Conservation (phyloP, 148 eudicot species). For the Rhododendron ovatum region DNA sequence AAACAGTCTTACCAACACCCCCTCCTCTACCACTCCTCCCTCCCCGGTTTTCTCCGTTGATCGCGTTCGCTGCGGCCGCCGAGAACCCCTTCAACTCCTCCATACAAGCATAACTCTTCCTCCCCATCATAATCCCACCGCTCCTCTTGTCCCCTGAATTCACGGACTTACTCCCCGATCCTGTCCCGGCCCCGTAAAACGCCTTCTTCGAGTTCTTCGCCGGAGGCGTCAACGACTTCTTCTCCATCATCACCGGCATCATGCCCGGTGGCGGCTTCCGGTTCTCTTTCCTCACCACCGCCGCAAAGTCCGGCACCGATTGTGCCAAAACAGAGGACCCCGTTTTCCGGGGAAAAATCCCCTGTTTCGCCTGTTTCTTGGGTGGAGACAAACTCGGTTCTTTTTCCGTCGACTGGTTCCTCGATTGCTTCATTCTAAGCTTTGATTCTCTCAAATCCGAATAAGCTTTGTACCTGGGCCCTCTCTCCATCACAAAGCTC, state of each 20-base stretch:
- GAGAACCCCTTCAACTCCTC: slow-evolving; percentile 73
- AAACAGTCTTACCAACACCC: slow-evolving; percentile 27
- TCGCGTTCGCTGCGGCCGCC: slow-evolving; percentile 48
- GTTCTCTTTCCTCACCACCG: slow-evolving; percentile 73
- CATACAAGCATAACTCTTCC: slow-evolving; percentile 78
- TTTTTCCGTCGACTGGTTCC: slow-evolving; percentile 14
- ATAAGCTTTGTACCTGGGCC: slow-evolving; percentile 67
- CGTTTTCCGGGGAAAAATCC: slow-evolving; percentile 20
- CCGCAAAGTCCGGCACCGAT: slow-evolving; percentile 85
- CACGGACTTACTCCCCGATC: slow-evolving; percentile 35
- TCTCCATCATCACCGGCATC: slow-evolving; percentile 44
- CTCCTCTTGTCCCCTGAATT: slow-evolving; percentile 67
- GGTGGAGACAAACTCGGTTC: slow-evolving; percentile 35
- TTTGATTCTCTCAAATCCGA: slow-evolving; percentile 62
- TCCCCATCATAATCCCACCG: slow-evolving; percentile 38
- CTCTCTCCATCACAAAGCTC: slow-evolving; percentile 51
- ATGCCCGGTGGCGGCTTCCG: slow-evolving; percentile 36
- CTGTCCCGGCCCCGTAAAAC: slow-evolving; percentile 28
- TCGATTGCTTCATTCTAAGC: slow-evolving; percentile 33
- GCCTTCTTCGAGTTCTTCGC: slow-evolving; percentile 32
- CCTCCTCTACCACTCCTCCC: slow-evolving; percentile 24
- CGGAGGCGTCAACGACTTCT: slow-evolving; percentile 41
- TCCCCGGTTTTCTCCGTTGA: slow-evolving; percentile 51
- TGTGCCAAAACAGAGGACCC: slow-evolving; percentile 61
- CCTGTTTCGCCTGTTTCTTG: slow-evolving; percentile 56